phyloP scores from a whole-genome alignment of 1,284 basidiomycete species.

The Puccinia novopanici region DNA sequence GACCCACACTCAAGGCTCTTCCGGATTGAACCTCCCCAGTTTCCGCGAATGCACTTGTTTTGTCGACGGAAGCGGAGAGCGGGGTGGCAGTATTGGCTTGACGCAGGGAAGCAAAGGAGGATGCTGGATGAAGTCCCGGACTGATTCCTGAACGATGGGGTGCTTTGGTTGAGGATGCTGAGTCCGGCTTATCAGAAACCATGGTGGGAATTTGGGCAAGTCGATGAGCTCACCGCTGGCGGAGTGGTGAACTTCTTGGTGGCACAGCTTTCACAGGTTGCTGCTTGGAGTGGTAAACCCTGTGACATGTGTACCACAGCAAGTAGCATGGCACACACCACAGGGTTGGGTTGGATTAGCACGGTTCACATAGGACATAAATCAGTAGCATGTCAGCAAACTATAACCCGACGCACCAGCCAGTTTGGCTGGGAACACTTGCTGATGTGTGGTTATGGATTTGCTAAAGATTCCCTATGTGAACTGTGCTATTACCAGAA shows the following conservation, averaged over 20 bases:
- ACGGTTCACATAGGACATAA: too few relatives aligned
- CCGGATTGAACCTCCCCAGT: constrained; percentile 44
- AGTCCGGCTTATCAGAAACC: constrained; percentile 25
- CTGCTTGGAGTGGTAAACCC: constrained; percentile 4
- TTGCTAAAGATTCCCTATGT: too few relatives aligned
- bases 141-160: constrained; percentile 2
- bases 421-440: too few relatives aligned
- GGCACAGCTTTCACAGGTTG: background rate
- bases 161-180: constrained; percentile 24
- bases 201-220: too few relatives aligned
- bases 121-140: constrained; percentile 34
- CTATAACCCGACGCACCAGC: too few relatives aligned
- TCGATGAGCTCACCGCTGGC: background rate
- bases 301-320: background rate
- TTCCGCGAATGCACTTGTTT: constrained; percentile 49
- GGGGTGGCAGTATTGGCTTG: constrained; percentile 27
- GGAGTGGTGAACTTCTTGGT: background rate
- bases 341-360: too few relatives aligned
- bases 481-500: too few relatives aligned
- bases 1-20: constrained; percentile 43
- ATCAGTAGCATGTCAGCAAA: too few relatives aligned
- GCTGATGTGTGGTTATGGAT: too few relatives aligned
- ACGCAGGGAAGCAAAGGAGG: constrained; percentile 45
- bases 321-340: too few relatives aligned
- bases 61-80: constrained; percentile 46